Base-by-base conservation (phyloP, 805 yeast species). In the Kuraishia piskuri region DNA sequence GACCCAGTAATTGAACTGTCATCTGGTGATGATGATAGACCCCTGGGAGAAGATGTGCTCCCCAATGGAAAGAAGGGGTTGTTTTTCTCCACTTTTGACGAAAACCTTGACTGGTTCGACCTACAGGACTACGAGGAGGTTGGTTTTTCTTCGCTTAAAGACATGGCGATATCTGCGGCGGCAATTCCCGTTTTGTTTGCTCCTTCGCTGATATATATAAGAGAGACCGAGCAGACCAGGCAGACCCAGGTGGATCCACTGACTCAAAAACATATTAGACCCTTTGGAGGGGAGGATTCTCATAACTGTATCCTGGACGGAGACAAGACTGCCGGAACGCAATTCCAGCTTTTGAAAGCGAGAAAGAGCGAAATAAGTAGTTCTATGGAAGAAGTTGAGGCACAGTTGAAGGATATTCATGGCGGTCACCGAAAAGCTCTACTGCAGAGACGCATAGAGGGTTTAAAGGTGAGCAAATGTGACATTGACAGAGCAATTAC, bases 161-260 rank as follows among this genome's bases (percentile, higher is more conserved):
- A 66, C 1, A 65, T 66, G 50, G 60, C 67, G 3, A 72, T 80
- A 3, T 53, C 61, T 1, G 77, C 86, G 1, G 65, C 68, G 2
- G 75, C 86, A 1, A 63, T 72, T 47, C 96, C 96, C 1, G 66
- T 90, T 56, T 60, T 88, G 59, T 82, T 71, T 65, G 74, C 95
- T 0, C 88, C 92, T 4, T 71, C 80, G 48, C 84, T 90, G 63
- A 73, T 84, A 2, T 91, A 88, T 64, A 70, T 78, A 56, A 82
- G 85, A 57, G 26, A 49, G 17, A 82, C 89, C 1, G 75, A 74
- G 51, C 74, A 77, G 56, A 76, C 73, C 50, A 56, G 40, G 54
- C 68, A 62, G 52, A 68, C 62, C 53, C 76, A 73, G 53, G 57
- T 71, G n/a, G 71, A 72, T 57, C 63, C 65, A n/a, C 63, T 63